Base-by-base conservation (phyloP, 179 eudicot genomes). In the Kewa caespitosa region DNA sequence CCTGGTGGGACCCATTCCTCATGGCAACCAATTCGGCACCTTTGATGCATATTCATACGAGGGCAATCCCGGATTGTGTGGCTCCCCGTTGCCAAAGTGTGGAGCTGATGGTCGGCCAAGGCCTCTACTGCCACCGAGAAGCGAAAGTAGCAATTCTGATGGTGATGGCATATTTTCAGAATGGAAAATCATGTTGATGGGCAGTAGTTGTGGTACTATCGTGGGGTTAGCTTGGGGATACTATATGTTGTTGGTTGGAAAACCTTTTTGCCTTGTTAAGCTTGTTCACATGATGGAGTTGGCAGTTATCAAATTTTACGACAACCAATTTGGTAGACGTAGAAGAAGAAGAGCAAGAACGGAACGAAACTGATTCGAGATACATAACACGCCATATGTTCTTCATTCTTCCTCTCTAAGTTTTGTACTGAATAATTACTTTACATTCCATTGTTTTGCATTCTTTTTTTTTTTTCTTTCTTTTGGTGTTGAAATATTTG, bases 11-110 rank as follows among this genome's bases (percentile, higher is more conserved):
- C 28, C 20, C 30, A 63, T 78, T 48, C 81, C 81, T 27, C 76
- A 25, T 46, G 28, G 48, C 20, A 31, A 39, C 1, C 64, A 78
- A 23, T 66, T 78, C 20, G n/a, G 12, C 6, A 63, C 76, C 31
- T 77, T 77, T 38, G 13, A 13, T 1, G 63, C 41, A 10, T n/a
- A 67, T 72, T 72, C 81, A 6, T 72, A 43, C 31, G 38, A n/a
- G 22, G 75, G 70, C 36, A 77, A 77, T 30, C 72, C 59, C 9
- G 72, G 72, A 13, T 65, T 72, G 52, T 78, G 76, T 65, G 76
- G 81, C n/a, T 36, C 33, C 38, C 71, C 72, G 4, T 64, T 78
- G 52, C 38, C 54, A 28, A 38, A 50, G 55, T 12, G 61, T 18
- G 28, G 39, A 55, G n/a, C 10, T 4, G 62, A 8, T 55, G 62